phyloP scores from a whole-genome alignment of 345 rosid species.

The Erucastrum elatum region DNA sequence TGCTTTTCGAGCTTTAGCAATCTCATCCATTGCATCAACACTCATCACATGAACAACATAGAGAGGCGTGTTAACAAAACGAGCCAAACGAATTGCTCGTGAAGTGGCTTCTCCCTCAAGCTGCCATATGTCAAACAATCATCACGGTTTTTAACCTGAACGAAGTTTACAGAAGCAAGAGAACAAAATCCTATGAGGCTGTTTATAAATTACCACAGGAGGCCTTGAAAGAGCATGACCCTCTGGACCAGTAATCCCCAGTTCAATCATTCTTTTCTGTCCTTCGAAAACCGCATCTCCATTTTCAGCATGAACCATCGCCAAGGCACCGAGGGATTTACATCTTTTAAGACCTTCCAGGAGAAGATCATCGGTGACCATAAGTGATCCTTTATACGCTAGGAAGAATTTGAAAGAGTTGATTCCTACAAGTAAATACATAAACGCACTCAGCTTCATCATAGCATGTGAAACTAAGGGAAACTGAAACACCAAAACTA shows the following conservation, averaged over 20 bases:
- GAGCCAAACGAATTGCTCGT: conserved; percentile 88
- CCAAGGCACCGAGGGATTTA: conserved; percentile 93
- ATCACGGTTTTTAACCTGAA: conserved; percentile 12
- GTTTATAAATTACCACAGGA: conserved; percentile 56
- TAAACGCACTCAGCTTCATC: conserved; percentile 6
- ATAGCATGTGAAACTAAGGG: neutral
- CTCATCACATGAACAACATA: conserved; percentile 99
- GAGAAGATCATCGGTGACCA: conserved; percentile 64
- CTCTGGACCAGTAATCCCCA: conserved; percentile 95
- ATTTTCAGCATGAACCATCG: conserved; percentile 99
- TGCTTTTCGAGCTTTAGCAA: conserved; percentile 89
- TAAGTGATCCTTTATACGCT: conserved; percentile 86
- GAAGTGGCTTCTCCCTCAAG: conserved; percentile 97
- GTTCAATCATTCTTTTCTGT: conserved; percentile 84
- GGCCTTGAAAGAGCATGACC: conserved; percentile 98
- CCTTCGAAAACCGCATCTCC: conserved; percentile 98
- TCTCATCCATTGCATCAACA: conserved; percentile 97
- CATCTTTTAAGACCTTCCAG: conserved; percentile 80
- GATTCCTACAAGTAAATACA: conserved; percentile 71
- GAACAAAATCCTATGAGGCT: neutral
- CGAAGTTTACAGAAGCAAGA: neutral
- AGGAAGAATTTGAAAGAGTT: conserved; percentile 97
- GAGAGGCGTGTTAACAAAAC: conserved; percentile 87
- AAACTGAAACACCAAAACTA: neutral
- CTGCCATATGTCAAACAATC: conserved; percentile 48